phyloP scores from a whole-genome alignment of 805 yeast genomes.

The Metschnikowia colocasiae region DNA sequence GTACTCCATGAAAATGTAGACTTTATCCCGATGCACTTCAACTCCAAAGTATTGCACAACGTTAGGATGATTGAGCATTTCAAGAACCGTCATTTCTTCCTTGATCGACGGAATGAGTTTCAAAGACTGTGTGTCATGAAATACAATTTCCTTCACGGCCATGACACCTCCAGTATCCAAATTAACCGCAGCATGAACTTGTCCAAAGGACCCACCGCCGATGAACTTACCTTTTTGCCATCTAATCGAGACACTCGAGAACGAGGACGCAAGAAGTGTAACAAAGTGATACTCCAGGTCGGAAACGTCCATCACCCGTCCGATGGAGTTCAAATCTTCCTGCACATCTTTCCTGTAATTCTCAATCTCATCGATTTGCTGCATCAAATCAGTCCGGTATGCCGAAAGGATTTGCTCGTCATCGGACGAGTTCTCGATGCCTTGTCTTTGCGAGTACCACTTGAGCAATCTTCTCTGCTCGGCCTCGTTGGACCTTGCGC shows the following conservation, averaged over 20 bases:
- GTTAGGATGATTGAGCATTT: conserved; percentile 93
- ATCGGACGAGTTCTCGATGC: conserved; percentile 42
- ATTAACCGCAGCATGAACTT: conserved; percentile 87
- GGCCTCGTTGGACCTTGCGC: conserved; percentile 82
- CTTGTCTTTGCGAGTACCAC: conserved; percentile 52
- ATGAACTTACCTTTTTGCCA: conserved; percentile 96
- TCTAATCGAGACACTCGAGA: conserved; percentile 84
- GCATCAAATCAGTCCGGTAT: conserved; percentile 65
- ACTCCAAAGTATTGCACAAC: conserved; percentile 96
- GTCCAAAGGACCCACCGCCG: conserved; percentile 96
- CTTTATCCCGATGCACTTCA: conserved; percentile 93
- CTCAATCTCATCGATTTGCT: conserved; percentile 63
- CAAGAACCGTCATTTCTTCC: conserved; percentile 95
- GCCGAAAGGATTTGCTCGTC: conserved; percentile 42
- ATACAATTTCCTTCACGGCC: conserved; percentile 94
- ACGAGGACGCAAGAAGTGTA: conserved; percentile 80
- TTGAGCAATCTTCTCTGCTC: conserved; percentile 53
- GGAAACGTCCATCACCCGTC: conserved; percentile 84
- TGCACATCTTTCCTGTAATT: conserved; percentile 44
- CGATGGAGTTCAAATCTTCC: conserved; percentile 51
- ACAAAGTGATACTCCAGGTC: conserved; percentile 86
- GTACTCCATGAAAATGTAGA: conserved; percentile 94
- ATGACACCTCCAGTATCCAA: conserved; percentile 92
- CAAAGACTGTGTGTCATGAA: conserved; percentile 84
- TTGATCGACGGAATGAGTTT: conserved; percentile 81